A percentile compares a stretch with the other conserved stretches of the same genome.
Conservation (phyloP, 805 yeast species). For the Saccharomyces paradoxus region DNA sequence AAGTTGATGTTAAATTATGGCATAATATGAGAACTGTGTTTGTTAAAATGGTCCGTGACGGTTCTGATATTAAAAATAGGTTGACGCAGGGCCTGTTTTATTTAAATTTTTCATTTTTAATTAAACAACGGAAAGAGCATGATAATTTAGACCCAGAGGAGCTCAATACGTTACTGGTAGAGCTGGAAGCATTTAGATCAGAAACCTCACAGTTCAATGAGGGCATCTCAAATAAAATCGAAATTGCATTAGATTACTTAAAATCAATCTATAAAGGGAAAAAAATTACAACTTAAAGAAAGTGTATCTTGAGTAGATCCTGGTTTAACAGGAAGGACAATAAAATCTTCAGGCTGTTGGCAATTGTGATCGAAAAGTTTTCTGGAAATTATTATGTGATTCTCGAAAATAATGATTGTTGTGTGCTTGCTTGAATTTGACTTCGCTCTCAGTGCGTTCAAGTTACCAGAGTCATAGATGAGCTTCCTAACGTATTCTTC, state of each 20-base stretch:
- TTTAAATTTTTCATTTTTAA: constrained; percentile 12
- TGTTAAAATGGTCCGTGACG: neutral
- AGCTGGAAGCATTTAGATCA: constrained; percentile 4
- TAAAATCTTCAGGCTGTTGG: neutral
- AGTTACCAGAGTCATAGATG: too few species aligned
- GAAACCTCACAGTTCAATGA: constrained; percentile 9
- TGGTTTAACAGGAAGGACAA: neutral
- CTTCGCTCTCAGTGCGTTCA: too few species aligned
- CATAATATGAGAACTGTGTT: neutral
- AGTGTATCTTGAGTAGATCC: neutral
- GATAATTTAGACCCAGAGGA: constrained; percentile 1
- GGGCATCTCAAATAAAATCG: constrained; percentile 9
- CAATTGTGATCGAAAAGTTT: neutral
- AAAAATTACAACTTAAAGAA: neutral
- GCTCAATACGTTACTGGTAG: neutral
- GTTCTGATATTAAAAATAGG: constrained; percentile 1
- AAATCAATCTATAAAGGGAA: neutral
- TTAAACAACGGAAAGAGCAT: neutral
- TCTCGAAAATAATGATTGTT: neutral
- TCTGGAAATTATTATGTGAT: too few species aligned
- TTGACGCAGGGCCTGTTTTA: constrained; percentile 8
- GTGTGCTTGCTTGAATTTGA: neutral
- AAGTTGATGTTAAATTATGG: neutral
- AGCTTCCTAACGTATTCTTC: too few species aligned
- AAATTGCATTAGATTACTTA: constrained; percentile 4